Evolutionary conservation across 345 rosid species (phyloP).

Genomic region (Brassica incana): DNA sequence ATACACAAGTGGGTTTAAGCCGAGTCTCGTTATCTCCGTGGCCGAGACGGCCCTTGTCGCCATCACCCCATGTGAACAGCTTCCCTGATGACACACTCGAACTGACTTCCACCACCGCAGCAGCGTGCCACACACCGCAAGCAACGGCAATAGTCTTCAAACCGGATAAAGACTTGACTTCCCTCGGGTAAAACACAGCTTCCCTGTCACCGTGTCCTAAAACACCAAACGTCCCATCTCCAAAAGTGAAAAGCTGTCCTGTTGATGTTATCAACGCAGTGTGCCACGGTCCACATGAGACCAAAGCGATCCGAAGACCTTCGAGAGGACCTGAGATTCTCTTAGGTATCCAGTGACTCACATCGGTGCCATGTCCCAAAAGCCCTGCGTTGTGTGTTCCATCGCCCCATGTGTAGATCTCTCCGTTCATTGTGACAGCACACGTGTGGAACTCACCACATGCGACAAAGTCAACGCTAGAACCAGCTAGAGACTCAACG

Average conservation of each 20-base stretch:
- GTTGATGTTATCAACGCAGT: constrained; percentile 82
- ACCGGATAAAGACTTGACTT: constrained; percentile 85
- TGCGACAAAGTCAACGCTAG: constrained; percentile 73
- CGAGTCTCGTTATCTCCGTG: constrained; percentile 94
- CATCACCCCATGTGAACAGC: constrained; percentile 98
- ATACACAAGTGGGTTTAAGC: constrained; percentile 89
- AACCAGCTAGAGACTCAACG: constrained; percentile 70
- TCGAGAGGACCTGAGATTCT: constrained; percentile 90
- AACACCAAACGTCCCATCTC: constrained; percentile 96
- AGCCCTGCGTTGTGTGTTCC: constrained; percentile 90
- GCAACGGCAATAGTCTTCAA: constrained; percentile 80
- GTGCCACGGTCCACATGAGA: constrained; percentile 97
- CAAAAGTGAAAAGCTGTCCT: constrained; percentile 92
- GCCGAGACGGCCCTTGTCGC: constrained; percentile 92
- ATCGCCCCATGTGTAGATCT: constrained; percentile 96
- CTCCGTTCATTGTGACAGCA: constrained; percentile 90
- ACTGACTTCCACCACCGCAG: constrained; percentile 92
- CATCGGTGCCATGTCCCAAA: constrained; percentile 87
- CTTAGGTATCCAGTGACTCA: constrained; percentile 98
- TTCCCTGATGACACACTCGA: constrained; percentile 77
- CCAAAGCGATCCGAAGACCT: constrained; percentile 84
- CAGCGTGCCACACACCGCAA: constrained; percentile 99
- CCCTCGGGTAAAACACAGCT: constrained; percentile 69
- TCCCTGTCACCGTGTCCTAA: constrained; percentile 87
- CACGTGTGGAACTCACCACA: constrained; percentile 98